Percentiles rank a stretch among this genome's conserved stretches.
These are phyloP conservation scores for Penstemon newberryi DNA, from an alignment of 257 asterid species.

Conservation along the genomic window DNA sequence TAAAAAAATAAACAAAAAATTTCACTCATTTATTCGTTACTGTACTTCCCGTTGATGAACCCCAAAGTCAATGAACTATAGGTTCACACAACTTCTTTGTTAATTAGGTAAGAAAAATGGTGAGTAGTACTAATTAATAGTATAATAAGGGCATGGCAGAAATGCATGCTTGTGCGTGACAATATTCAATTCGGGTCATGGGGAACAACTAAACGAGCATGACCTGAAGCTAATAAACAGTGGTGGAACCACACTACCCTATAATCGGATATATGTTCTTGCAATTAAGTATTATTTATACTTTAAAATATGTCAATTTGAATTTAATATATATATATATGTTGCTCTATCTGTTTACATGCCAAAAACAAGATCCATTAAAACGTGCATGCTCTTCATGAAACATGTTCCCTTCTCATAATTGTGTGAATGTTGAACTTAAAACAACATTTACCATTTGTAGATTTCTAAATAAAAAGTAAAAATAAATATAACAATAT, in stretches of 20 bases:
- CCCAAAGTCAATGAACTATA: neutral
- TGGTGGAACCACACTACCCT: constrained; percentile 38
- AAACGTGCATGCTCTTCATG: constrained; percentile 44
- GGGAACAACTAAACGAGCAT: constrained; percentile 32
- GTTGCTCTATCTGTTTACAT: neutral
- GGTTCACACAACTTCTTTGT: neutral
- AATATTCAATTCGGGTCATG: constrained; percentile 21
- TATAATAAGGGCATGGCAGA: neutral
- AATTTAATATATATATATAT: neutral
- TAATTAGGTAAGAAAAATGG: neutral
- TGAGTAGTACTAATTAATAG: too few relatives aligned
- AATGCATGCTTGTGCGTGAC: constrained; percentile 21
- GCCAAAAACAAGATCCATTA: constrained; percentile 21
- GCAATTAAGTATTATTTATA: neutral
- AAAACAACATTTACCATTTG: too few relatives aligned
- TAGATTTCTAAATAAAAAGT: too few relatives aligned
- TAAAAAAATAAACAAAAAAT: too few relatives aligned
- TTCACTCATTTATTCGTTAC: too few relatives aligned
- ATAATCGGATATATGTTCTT: constrained; percentile 15
- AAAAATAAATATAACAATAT: too few relatives aligned
- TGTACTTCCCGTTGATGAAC: too few relatives aligned
- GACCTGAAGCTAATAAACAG: constrained; percentile 21
- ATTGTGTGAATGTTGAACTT: too few relatives aligned
- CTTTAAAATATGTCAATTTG: too few relatives aligned
- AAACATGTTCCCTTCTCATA: constrained; percentile 35